Percentiles rank a stretch among this genome's conserved stretches.
Evolutionary conservation across 148 eudicot species (phyloP).

Genomic region (Camellia sinensis): DNA sequence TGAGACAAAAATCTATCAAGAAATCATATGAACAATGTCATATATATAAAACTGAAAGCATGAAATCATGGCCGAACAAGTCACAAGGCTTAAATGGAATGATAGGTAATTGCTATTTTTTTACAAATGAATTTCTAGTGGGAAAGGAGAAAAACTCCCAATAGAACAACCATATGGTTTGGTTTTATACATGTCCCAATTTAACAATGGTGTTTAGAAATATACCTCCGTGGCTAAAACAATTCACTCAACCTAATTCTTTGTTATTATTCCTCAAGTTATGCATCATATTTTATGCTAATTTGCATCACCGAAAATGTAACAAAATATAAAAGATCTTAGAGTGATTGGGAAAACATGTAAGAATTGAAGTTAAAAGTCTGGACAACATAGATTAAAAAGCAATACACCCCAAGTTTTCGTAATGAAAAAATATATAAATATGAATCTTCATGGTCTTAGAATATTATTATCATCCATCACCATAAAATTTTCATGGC

Average conservation of each 20-base stretch:
- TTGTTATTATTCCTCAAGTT: not conserved
- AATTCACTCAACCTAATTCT: not conserved
- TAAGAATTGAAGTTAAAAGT: not conserved
- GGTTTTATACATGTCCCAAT: not conserved
- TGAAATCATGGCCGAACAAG: not conserved
- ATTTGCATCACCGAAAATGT: not conserved
- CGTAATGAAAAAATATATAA: not conserved
- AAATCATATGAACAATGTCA: not conserved
- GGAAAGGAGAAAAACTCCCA: not conserved
- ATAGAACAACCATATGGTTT: not conserved
- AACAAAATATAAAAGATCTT: not conserved
- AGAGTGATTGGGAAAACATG: not conserved
- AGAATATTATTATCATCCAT: not conserved
- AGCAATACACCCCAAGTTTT: not conserved
- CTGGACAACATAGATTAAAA: not conserved
- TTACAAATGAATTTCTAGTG: not conserved
- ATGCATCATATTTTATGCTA: slow-evolving; percentile 2
- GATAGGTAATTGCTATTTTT: not conserved
- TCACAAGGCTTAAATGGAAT: not conserved
- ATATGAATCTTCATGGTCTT: not conserved
- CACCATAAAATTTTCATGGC: not conserved
- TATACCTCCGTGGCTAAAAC: not conserved
- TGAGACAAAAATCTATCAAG: not conserved
- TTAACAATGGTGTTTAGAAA: not conserved
- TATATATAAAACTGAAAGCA: not conserved